phyloP scores from a whole-genome alignment of 495 filamentous ascomycete species.

The Stereocaulon alpinum region DNA sequence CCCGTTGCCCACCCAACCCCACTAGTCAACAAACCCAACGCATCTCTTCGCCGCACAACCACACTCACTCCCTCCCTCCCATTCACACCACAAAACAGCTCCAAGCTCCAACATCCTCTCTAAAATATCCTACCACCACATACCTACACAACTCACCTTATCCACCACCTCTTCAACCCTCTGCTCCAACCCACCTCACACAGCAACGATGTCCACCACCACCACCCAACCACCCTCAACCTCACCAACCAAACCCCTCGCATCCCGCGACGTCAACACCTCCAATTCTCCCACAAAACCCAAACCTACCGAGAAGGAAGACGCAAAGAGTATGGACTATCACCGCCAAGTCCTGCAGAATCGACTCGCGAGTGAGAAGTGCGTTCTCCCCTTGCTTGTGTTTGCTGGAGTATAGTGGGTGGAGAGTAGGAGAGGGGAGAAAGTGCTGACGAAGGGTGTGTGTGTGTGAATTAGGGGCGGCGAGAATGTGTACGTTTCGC shows the following conservation, averaged over 20 bases:
- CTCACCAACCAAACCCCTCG: conserved; percentile 31
- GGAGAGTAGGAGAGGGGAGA: conserved; percentile 23
- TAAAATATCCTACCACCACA: too few species aligned
- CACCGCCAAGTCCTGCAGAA: conserved; percentile 68
- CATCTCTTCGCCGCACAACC: background rate
- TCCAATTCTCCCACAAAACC: conserved; percentile 21
- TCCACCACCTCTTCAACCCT: too few species aligned
- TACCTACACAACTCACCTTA: too few species aligned
- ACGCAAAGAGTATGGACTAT: conserved; percentile 50
- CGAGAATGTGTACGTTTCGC: conserved; percentile 60
- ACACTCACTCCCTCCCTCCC: background rate
- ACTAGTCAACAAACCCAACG: background rate
- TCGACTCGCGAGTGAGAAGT: conserved; percentile 62
- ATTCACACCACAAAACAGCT: background rate
- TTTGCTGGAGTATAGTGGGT: too few species aligned
- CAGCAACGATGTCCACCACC: background rate
- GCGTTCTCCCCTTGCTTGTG: too few species aligned
- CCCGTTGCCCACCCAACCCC: conserved; percentile 12
- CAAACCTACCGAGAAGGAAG: conserved; percentile 14
- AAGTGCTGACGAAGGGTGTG: background rate
- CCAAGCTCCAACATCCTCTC: too few species aligned
- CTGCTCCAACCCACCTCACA: too few species aligned
- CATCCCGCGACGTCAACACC: conserved; percentile 48
- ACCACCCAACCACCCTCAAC: conserved; percentile 6
- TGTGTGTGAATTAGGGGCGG: conserved; percentile 34